These are phyloP conservation scores for cucumber (Cucumis sativus) DNA, from an alignment of 306 rosid species.

Conservation along the genomic window Cucumber_9930_V3 NC_026655.2:1627001-1627500, in stretches of 20 bases:
- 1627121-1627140: background rate
- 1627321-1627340: constrained; percentile 80
- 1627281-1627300: constrained; percentile 99
- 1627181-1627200: background rate
- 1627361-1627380: background rate
- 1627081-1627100: background rate
- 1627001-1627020: background rate
- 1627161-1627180: background rate
- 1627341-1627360: constrained; percentile 16
- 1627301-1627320: constrained; percentile 97
- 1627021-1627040: background rate
- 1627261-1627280: constrained; percentile 93
- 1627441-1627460: background rate
- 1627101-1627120: background rate
- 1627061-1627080: background rate
- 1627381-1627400: constrained; percentile 36
- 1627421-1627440: background rate
- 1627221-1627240: constrained; percentile 95
- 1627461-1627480: background rate
- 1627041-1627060: background rate
- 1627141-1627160: background rate
- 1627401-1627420: constrained; percentile 17
- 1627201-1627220: background rate
- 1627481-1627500: background rate
- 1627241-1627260: constrained; percentile 99